Conservation (phyloP, 2,329 filamentous ascomycete species). For the Nemania abortiva region DNA sequence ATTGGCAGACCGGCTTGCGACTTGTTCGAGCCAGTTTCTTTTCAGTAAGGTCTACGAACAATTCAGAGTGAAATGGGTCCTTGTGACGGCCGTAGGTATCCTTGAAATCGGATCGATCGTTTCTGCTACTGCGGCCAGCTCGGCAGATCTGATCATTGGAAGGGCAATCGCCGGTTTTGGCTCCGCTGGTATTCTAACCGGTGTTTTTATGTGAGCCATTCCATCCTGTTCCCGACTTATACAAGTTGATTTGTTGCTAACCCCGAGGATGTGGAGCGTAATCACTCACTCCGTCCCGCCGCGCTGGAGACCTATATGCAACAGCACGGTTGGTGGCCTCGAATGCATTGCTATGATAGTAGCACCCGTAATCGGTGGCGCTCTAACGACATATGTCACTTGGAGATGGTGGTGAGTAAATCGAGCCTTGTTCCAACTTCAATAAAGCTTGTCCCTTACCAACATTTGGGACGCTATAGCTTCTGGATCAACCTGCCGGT, state of each 20-base stretch:
- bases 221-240: background rate
- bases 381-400: slow-evolving; percentile 25
- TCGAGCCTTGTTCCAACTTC: background rate
- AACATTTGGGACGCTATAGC: background rate
- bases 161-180: slow-evolving; percentile 44
- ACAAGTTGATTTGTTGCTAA: background rate
- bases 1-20: slow-evolving; percentile 24
- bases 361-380: slow-evolving; percentile 31
- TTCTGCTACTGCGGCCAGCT: slow-evolving; percentile 34
- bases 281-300: slow-evolving; percentile 35
- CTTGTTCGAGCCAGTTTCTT: slow-evolving; percentile 20
- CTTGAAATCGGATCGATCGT: slow-evolving; percentile 40
- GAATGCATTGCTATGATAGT: slow-evolving; percentile 37
- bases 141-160: slow-evolving; percentile 38
- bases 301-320: slow-evolving; percentile 34
- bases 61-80: slow-evolving; percentile 34
- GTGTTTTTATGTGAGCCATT: slow-evolving; percentile 30
- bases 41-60: slow-evolving; percentile 35
- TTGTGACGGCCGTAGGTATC: slow-evolving; percentile 30
- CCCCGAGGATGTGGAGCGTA: background rate
- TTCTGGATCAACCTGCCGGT: slow-evolving; percentile 37
- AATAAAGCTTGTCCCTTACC: background rate
- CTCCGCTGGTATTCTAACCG: slow-evolving; percentile 38
- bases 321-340: slow-evolving; percentile 29
- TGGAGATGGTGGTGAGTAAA: slow-evolving; percentile 32